Evolutionary conservation across 768 basidiomycete genomes (phyloP), one percentile per base, ranked within the genome.

Genomic region (Termitomyces heimii): DNA sequence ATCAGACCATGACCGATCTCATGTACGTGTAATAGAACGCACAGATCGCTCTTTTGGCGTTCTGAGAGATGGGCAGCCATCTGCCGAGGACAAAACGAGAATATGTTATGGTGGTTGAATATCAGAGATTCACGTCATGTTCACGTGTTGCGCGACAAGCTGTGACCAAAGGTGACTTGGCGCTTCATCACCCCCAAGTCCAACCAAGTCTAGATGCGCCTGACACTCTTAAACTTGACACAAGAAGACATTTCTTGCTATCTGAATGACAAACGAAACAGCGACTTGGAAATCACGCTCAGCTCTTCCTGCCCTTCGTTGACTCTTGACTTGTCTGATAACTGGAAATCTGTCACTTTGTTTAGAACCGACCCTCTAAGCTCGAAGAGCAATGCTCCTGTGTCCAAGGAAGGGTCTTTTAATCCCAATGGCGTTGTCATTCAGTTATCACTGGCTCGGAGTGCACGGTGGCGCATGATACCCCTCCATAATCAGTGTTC

Each of bases 401-500:
- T n/a, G 14, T 50, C 54, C 26, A 53, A 53, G 32, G 52, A 62
- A 51, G 68, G 64, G 66, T 54, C 62, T 29, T 62, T 68, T n/a
- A 51, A 67, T 31, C 63, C 67, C 2, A 65, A 68, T 50, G 62
- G 63, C 9, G 53, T 68, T n/a, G 57, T 62, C 14, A 62, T 75
- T 54, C 62, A 58, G 9, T 45, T 74, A 26, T 70, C 73, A 31
- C 62, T 72, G 59, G 58, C 63, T 16, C 56, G 69, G 12, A 59
- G 71, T 1, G 73, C 76, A 16, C 72, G 67, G n/a, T 85, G 83
- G 82, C 72, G 76, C 60, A 66, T 68, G 28, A 62, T 85, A 13
- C 46, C 64, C 2, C 68, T 78, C 8, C 70, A 72, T 9, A 70
- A 74, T 12, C 72, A 73, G 42, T 82, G 75, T 62, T 80, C 81